Evolutionary conservation across 1,284 basidiomycete genomes (phyloP), one percentile per base, ranked within the genome.

Genomic region (Rhodotorula sp.): DNA sequence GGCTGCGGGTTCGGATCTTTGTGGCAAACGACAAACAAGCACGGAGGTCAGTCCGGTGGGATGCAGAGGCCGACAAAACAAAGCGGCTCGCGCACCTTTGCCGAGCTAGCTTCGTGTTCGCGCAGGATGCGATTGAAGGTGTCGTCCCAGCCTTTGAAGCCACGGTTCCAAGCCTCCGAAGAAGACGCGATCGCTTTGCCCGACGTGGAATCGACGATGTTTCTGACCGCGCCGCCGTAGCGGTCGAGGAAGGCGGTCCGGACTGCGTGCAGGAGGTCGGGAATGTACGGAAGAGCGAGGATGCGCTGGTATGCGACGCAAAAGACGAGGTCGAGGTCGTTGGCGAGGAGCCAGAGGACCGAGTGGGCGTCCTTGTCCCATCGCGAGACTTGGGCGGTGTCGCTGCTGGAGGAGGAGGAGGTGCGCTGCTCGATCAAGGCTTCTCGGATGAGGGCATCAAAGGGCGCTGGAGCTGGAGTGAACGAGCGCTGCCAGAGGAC

Each of bases 231-330:
- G 21, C 70, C 64, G 26, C 72, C 85, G 79, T 92, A 95, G 67
- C 91, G 85, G 78, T 92, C 89, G 74, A 95, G 84, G 79, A 97
- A 97, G 45, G 95, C 85, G 1, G 87, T 84, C 79, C 93, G 93
- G 78, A 93, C 85, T 7, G 90, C 87, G 34, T 84, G 83, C 23
- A 97, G 85, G 10, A 99, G 87, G 60, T 93, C 89, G 0, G 95
- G 92, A 68, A 98, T 90, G 80, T 99, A 99, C 15, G 92, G 89
- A 34, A 99, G 85, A 75, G 97, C 95, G 21, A 99, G 85, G 71
- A 99, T 94, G 59, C 95, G 91, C 79, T 98, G 95, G 83, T 97
- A 97, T 62, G 95, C 93, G 65, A 95, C 93, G 77, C 95, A 94
- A 79, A 97, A 97, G 63, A 97, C 94, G 76, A 97, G 86, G 75